A percentile compares a stretch with the other conserved stretches of the same genome.
Evolutionary conservation across 371 early-diverging fungal species (phyloP).

Genomic region (Syncephalastrum monosporum): DNA sequence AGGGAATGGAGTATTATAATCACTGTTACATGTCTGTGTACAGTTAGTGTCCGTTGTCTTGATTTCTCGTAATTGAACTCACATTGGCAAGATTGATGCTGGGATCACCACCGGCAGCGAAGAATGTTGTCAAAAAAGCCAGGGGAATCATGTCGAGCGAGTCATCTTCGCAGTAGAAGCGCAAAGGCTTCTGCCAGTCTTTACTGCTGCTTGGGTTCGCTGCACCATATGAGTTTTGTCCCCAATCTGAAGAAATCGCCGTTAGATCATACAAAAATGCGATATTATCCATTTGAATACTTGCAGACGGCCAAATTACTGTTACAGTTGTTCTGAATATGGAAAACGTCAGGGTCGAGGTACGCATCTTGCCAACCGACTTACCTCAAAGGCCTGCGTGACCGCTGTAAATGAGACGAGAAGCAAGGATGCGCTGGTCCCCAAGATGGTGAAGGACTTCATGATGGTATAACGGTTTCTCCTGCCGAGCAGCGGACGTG

Average conservation of each 20-base stretch:
- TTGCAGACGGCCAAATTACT: slow-evolving; percentile 46
- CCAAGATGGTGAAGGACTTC: no score
- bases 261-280: background rate
- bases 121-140: slow-evolving; percentile 68
- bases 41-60: background rate
- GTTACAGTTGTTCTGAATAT: slow-evolving; percentile 38
- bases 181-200: slow-evolving; percentile 51
- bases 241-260: slow-evolving; percentile 37
- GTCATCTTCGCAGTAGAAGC: slow-evolving; percentile 62
- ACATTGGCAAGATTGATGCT: slow-evolving; percentile 65
- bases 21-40: slow-evolving; percentile 28
- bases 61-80: slow-evolving; percentile 3
- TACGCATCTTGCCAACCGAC: no score
- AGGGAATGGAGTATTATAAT: slow-evolving; percentile 50
- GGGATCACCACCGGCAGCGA: slow-evolving; percentile 42
- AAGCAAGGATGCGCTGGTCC: no score
- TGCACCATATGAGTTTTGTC: slow-evolving; percentile 53
- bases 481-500: no score
- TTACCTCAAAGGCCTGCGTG: no score
- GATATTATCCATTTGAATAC: background rate
- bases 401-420: no score
- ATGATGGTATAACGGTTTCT: no score
- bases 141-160: slow-evolving; percentile 62
- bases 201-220: slow-evolving; percentile 27
- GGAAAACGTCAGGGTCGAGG: background rate